Evolutionary conservation across 163 green algal species (phyloP), one percentile per base, ranked within the genome.

Genomic region (Chlorella variabilis): DNA sequence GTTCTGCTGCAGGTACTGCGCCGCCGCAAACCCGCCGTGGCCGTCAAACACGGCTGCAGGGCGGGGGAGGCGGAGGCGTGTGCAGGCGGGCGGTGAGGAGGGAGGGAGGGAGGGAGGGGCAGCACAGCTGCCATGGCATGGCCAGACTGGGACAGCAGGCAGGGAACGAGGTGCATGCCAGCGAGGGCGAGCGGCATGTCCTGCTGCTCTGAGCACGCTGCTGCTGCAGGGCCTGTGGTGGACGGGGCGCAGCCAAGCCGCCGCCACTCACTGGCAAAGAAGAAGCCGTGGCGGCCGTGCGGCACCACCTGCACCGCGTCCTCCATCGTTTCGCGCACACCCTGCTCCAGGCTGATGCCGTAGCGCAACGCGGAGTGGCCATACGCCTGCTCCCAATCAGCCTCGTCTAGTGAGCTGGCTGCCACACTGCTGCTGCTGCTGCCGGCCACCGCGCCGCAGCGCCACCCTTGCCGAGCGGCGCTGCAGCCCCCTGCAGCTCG

Each of bases 261-360:
- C 23, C 18, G 54, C 18, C 54, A 63, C 74, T 77, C 42, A 90
- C 88, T 83, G 75, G 87, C 85, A 66, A 88, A 90, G 33, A 92
- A 63, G 69, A 90, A 92, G 18, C 87, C 87, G 75, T 81, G 88
- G 31, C 67, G 65, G 39, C 61, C 87, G 17, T 78, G 41, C 0
- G 80, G 82, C 21, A 91, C 76, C 11, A 92, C 75, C 33, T 79
- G 54, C 7, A 49, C 61, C 21, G 86, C 91, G 58, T 95, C 92
- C 75, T 95, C 91, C 92, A 95, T 95, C 8, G 76, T 86, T 27
- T 90, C 79, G 36, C 92, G 80, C 49, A 87, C 88, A 1, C 92
- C 91, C 68, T 93, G 91, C 56, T 89, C 42, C 62, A 84, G 33
- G n/a, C 73, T 71, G 27, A 70, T 59, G 56, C 73, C 73, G 21